Evolutionary conservation across 192 early-diverging fungal genomes (phyloP).

Genomic region (Coemansia sp.): DNA sequence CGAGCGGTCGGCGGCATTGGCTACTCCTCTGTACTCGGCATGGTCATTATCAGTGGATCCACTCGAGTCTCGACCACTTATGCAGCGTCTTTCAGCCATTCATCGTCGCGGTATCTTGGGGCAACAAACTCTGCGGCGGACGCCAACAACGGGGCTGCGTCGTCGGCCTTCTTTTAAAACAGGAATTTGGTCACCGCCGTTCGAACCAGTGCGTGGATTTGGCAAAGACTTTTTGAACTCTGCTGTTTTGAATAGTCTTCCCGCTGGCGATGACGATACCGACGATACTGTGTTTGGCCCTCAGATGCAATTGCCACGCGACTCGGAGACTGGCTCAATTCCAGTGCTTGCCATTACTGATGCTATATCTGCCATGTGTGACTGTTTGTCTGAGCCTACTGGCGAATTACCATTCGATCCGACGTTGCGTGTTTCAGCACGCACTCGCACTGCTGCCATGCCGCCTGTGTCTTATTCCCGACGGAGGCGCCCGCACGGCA

Average conservation of each 20-base stretch:
- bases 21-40: constrained; percentile 33
- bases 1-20: constrained; percentile 31
- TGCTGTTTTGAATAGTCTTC: constrained; percentile 32
- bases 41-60: constrained; percentile 53
- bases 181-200: neutral
- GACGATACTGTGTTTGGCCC: neutral
- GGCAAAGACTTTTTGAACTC: constrained; percentile 53
- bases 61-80: constrained; percentile 35
- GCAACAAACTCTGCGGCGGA: neutral
- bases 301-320: constrained; percentile 12
- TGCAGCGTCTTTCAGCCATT: constrained; percentile 16
- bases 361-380: constrained; percentile 25
- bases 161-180: neutral
- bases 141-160: neutral
- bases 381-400: constrained; percentile 27
- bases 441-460: constrained; percentile 27
- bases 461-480: constrained; percentile 9
- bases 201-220: constrained; percentile 36
- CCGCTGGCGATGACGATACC: constrained; percentile 11
- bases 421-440: constrained; percentile 32
- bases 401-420: constrained; percentile 48
- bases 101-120: neutral
- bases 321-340: constrained; percentile 19
- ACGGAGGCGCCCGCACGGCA: neutral
- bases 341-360: constrained; percentile 20